Conservation (phyloP, 2,329 filamentous ascomycete genomes). For the Ambrosiella xylebori region DNA sequence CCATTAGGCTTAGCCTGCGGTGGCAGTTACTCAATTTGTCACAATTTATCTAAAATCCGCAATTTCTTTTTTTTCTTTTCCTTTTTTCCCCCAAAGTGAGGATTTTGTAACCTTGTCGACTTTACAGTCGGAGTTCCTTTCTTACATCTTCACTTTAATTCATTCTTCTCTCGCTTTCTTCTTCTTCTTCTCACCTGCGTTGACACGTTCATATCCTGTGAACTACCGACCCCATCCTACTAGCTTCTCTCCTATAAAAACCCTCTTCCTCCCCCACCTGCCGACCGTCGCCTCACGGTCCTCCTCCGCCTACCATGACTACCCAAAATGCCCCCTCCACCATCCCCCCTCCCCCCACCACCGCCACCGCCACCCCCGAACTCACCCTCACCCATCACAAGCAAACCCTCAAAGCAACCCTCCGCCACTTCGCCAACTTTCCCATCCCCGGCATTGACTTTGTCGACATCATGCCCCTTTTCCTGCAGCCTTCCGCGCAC, state of each 20-base stretch:
- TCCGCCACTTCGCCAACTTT: slow-evolving; percentile 84
- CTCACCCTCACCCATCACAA: slow-evolving; percentile 52
- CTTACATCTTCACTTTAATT: too few relatives aligned
- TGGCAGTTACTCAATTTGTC: too few relatives aligned
- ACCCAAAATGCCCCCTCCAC: slow-evolving; percentile 43
- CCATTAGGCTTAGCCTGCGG: too few relatives aligned
- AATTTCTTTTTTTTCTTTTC: too few relatives aligned
- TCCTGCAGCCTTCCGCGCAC: slow-evolving; percentile 61
- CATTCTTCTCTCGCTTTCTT: too few relatives aligned
- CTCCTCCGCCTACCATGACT: slow-evolving; percentile 16
- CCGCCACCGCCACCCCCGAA: slow-evolving; percentile 45
- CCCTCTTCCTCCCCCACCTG: background rate
- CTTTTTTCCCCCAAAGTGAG: too few relatives aligned
- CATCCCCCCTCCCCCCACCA: slow-evolving; percentile 32
- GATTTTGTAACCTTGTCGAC: too few relatives aligned
- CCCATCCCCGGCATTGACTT: slow-evolving; percentile 85
- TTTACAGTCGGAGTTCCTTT: too few relatives aligned
- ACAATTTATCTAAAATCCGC: too few relatives aligned
- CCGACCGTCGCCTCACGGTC: background rate
- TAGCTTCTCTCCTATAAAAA: background rate
- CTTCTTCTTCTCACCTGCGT: too few relatives aligned
- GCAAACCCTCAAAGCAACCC: slow-evolving; percentile 40
- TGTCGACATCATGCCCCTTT: slow-evolving; percentile 94
- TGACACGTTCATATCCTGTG: too few relatives aligned
- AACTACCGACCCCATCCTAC: too few relatives aligned